Evolutionary conservation across 805 yeast genomes (phyloP).

Genomic region (Dipodascopsis tothii): DNA sequence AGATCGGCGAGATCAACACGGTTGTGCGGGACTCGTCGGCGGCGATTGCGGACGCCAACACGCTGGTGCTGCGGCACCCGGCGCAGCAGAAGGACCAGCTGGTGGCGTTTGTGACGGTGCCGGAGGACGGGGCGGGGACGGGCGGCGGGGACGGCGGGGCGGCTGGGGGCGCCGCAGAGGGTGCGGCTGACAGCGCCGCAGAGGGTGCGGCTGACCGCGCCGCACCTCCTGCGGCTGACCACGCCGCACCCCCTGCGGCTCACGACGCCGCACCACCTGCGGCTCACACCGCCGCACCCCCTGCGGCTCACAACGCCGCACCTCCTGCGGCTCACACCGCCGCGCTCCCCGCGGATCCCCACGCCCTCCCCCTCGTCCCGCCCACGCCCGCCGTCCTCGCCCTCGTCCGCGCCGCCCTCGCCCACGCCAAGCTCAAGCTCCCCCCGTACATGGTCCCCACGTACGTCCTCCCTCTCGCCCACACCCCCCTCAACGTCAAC

Average conservation of each 20-base stretch:
- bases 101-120: constrained; percentile 17
- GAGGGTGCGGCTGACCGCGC: no score
- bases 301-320: no score
- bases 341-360: background rate
- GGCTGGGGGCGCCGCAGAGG: no score
- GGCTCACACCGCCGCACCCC: no score
- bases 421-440: constrained; percentile 6
- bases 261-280: no score
- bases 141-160: no score
- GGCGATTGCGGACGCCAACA: constrained; percentile 9
- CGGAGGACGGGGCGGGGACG: background rate
- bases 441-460: constrained; percentile 27
- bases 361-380: background rate
- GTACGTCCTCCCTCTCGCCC: constrained; percentile 14
- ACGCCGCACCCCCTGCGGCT: no score
- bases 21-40: constrained; percentile 14
- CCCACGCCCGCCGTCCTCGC: background rate
- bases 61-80: constrained; percentile 15
- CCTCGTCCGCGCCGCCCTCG: background rate
- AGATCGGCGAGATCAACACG: constrained; percentile 28
- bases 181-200: no score
- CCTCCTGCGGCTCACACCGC: no score
- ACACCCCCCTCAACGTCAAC: constrained; percentile 23
- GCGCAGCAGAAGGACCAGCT: constrained; percentile 18
- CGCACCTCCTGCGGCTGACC: no score